Conservation (phyloP, 2,329 filamentous ascomycete genomes). For the Aspergillus bombycis region DNA sequence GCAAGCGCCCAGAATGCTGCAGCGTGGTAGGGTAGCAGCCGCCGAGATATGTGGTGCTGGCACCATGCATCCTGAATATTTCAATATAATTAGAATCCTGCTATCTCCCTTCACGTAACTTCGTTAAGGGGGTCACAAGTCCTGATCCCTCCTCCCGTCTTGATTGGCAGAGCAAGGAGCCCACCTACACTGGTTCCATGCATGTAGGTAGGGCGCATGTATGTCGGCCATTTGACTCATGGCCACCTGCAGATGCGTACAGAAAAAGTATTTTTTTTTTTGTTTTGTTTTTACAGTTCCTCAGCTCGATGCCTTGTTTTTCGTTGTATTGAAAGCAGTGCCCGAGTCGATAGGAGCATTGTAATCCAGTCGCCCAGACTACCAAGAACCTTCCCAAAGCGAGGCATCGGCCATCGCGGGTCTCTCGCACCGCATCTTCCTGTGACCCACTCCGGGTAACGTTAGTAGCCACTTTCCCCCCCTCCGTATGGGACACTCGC, state of each 20-base stretch:
- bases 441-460: constrained; percentile 12
- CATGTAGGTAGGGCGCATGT: constrained; percentile 19
- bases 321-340: not conserved
- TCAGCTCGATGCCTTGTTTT: constrained; percentile 3
- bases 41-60: constrained; percentile 7
- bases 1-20: constrained; percentile 12
- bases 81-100: constrained; percentile 4
- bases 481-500: not conserved
- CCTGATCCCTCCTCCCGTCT: not conserved
- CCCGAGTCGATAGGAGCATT: not conserved
- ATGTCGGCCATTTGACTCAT: constrained; percentile 23
- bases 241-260: constrained; percentile 19
- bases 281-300: too few species aligned
- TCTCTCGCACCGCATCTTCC: constrained; percentile 2
- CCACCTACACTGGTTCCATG: constrained; percentile 17
- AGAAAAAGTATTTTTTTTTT: not conserved
- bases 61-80: constrained; percentile 1
- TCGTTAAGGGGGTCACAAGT: not conserved
- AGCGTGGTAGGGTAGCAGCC: constrained; percentile 7
- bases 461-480: not conserved
- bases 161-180: constrained; percentile 10
- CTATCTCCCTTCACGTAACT: not conserved
- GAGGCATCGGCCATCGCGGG: not conserved
- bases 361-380: not conserved
- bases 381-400: not conserved